Conservation (phyloP, 176 grass and related monocot species). For the Dactylis glomerata region DNA sequence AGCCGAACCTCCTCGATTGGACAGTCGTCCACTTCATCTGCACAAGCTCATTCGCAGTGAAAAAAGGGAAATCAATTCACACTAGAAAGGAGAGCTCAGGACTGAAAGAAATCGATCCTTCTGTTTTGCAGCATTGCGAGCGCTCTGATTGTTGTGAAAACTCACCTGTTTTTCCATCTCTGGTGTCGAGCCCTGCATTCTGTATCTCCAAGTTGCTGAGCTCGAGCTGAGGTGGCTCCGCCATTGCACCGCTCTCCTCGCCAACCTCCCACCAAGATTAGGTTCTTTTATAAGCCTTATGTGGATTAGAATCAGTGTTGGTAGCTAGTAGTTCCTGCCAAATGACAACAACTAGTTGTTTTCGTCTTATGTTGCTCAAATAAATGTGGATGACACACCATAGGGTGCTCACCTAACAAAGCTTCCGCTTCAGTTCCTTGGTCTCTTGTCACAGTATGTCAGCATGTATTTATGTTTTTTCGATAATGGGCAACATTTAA, state of each 20-base stretch:
- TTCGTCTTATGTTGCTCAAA: neutral
- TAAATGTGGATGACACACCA: constrained; percentile 17
- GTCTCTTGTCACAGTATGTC: neutral
- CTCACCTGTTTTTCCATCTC: constrained; percentile 8
- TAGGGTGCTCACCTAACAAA: neutral
- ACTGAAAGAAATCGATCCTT: neutral
- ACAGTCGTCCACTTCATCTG: constrained; percentile 54
- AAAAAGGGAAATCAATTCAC: neutral
- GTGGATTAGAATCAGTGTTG: constrained; percentile 19
- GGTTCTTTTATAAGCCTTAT: neutral
- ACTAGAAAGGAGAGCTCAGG: neutral
- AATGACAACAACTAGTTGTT: constrained; percentile 3
- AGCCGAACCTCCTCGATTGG: constrained; percentile 82
- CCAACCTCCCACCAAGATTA: constrained; percentile 42
- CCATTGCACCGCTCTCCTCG: constrained; percentile 25
- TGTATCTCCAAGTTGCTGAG: constrained; percentile 12
- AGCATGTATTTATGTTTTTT: too few species aligned
- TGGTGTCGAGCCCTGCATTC: neutral
- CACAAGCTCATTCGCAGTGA: neutral
- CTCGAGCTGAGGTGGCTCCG: constrained; percentile 37
- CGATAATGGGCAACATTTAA: too few species aligned
- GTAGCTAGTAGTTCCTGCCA: constrained; percentile 29
- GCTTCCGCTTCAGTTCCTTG: constrained; percentile 13
- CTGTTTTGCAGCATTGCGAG: neutral
- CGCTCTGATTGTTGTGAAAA: neutral